Conservation (phyloP, 148 eudicot genomes). For the Spergularia bocconei region DNA sequence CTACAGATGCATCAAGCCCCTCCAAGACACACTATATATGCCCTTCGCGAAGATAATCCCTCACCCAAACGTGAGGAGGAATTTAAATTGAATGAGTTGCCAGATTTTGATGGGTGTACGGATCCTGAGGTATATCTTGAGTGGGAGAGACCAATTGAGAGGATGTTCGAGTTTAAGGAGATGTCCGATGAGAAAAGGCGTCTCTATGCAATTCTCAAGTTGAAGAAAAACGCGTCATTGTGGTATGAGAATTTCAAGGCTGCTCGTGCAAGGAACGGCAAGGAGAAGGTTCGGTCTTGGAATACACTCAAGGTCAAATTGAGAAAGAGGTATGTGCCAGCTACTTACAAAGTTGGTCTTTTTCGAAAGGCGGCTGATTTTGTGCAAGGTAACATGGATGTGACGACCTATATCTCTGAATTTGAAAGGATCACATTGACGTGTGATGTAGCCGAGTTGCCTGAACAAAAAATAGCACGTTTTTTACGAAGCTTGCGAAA, state of each 20-base stretch:
- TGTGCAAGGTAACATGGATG: no score
- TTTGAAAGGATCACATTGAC: no score
- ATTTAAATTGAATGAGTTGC: neutral
- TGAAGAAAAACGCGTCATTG: neutral
- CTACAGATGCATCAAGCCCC: no score
- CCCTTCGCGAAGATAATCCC: no score
- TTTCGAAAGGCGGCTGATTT: no score
- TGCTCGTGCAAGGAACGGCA: neutral
- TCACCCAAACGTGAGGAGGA: neutral
- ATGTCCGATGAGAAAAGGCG: neutral
- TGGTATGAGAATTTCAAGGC: neutral
- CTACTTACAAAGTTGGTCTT: neutral
- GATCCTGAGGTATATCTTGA: neutral
- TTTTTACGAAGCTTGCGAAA: no score
- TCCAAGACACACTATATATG: no score
- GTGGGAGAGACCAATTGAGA: neutral
- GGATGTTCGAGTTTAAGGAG: neutral
- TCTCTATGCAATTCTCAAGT: neutral
- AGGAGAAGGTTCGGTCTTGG: neutral
- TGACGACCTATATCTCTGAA: no score
- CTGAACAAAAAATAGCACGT: no score
- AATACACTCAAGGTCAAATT: neutral
- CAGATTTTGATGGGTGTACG: neutral
- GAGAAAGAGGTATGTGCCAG: neutral
- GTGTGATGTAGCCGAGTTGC: no score